Evolutionary conservation across 805 yeast genomes (phyloP), one percentile per base, ranked within the genome.

Genomic region (Starmerella riodocensis): DNA sequence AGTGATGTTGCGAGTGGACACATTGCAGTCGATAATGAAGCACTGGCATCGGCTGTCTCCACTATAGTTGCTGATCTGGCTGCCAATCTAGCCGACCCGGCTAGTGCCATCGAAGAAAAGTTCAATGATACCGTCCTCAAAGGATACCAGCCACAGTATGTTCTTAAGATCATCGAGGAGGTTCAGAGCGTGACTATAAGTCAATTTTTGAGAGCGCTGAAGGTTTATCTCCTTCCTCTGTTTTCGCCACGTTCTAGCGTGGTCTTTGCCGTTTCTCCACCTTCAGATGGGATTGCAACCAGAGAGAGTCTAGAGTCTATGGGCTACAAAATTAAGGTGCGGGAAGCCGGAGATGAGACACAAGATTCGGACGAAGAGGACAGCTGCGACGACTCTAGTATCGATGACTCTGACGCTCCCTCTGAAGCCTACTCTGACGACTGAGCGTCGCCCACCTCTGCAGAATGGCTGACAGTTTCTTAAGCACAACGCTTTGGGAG

Each of bases 21-120:
- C 3, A 49, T 58, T 1, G 54, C 59, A 22, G 67, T 88, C 50
- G 91, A 82, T 38, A 59, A 62, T 8, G 64, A 70, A 33, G 64
- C 71, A 47, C 61, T 85, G 20, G 74, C 75, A 46, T 86, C 85
- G 43, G 78, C 95, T 1, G 63, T 82, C 21, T 74, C 93, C 40
- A 69, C 81, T 11, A 70, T 83, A 36, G 86, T 85, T 20, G 78
- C 78, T 49, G 64, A 70, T 8, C 63, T 81, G 35, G 93, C 94
- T 0, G 69, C 74, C 19, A 59, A 64, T 4, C 86, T 81, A 48
- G 68, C 76, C n/a, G 76, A 78, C 48, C 66, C 65, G 32, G 68
- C 68, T 41, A 67, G 70, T 29, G 77, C 94, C 0, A 85, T 91
- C 13, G 62, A 67, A 38, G 63, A 69, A 16, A 80, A 76, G 54